Evolutionary conservation across 2,329 filamentous ascomycete genomes (phyloP).

Genomic region (Penicillium polonicum): DNA sequence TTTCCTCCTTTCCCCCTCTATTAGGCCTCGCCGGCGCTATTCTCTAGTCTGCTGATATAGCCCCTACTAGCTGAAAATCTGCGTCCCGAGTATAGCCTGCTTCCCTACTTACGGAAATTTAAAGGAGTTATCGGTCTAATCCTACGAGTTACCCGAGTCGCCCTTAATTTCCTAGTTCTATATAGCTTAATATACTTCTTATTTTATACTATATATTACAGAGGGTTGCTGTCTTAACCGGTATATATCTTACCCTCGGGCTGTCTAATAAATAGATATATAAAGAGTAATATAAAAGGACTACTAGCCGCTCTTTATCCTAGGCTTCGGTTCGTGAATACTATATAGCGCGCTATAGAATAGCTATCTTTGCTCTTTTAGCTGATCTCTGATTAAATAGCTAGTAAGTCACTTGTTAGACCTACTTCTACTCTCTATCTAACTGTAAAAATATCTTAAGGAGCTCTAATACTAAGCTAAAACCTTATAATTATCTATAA

Average conservation of each 20-base stretch:
- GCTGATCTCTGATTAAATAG: no score
- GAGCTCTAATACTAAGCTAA: background rate
- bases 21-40: background rate
- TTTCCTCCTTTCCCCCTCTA: background rate
- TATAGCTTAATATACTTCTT: background rate
- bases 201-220: background rate
- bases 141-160: background rate
- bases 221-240: background rate
- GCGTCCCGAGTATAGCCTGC: background rate
- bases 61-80: background rate
- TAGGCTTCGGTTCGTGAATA: background rate
- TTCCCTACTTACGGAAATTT: background rate
- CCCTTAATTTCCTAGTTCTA: background rate
- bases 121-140: no score
- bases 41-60: background rate
- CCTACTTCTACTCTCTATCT: no score
- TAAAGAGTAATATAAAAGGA: background rate
- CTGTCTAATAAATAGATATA: background rate
- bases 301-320: background rate
- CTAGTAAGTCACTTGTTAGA: no score
- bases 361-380: no score
- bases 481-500: background rate
- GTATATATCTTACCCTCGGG: background rate
- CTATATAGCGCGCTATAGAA: no score
- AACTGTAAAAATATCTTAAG: slow-evolving; percentile 3